Percentiles rank a stretch among this genome's conserved stretches.
phyloP scores from a whole-genome alignment of 208 protist genomes.

The Crithidia expoeki region DNA sequence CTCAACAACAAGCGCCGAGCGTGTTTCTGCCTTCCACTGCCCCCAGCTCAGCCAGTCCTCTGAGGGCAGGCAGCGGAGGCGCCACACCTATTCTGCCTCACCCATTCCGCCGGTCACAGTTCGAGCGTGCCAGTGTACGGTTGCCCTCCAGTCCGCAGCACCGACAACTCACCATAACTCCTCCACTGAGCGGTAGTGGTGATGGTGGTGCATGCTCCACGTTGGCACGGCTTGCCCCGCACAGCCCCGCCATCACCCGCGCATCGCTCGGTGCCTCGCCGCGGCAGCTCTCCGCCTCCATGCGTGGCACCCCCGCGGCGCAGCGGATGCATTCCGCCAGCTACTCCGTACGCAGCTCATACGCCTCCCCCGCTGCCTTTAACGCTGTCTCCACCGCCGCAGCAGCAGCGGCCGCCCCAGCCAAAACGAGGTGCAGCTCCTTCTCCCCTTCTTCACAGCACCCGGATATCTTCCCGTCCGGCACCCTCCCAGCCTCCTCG shows the following conservation, averaged over 20 bases:
- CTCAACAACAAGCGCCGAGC: neutral
- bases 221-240: conserved; percentile 15
- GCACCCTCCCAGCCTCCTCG: neutral
- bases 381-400: neutral
- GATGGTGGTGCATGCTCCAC: neutral
- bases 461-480: neutral
- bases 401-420: neutral
- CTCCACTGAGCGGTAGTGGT: neutral
- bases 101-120: conserved; percentile 1
- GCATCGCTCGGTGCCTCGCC: conserved; percentile 9
- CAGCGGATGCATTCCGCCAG: conserved; percentile 21
- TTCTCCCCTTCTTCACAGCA: neutral
- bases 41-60: neutral
- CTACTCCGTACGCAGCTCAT: conserved; percentile 12
- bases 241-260: conserved; percentile 33
- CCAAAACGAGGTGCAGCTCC: neutral
- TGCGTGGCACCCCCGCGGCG: conserved; percentile 31
- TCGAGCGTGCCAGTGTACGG: conserved; percentile 5
- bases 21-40: conserved; percentile 7
- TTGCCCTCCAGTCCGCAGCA: neutral
- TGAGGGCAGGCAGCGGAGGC: neutral
- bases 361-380: neutral
- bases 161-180: neutral
- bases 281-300: conserved; percentile 26
- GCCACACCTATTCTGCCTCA: conserved; percentile 6